phyloP scores from a whole-genome alignment of 2,329 filamentous ascomycete species.

The Trematosphaeria pertusa region DNA sequence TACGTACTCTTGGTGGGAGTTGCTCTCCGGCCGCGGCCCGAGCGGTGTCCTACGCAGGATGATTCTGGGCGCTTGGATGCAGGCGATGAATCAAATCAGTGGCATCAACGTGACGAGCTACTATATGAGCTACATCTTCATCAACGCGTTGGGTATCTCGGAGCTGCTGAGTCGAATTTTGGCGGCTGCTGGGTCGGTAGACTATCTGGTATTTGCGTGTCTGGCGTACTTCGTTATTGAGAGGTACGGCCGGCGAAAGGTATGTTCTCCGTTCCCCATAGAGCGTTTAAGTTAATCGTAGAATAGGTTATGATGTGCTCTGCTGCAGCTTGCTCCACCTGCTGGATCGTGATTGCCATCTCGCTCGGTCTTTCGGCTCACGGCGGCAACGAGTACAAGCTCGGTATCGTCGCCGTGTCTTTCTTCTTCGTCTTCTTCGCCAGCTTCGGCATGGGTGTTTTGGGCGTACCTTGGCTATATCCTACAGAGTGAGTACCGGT shows the following conservation, averaged over 20 bases:
- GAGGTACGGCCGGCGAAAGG: conserved; percentile 54
- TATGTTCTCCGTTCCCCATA: conserved; percentile 1
- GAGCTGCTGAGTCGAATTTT: conserved; percentile 43
- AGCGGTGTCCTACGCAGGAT: conserved; percentile 52
- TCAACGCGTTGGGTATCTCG: conserved; percentile 48
- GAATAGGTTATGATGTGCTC: conserved; percentile 55
- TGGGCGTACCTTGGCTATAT: conserved; percentile 46
- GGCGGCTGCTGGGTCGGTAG: conserved; percentile 55
- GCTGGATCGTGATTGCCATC: conserved; percentile 58
- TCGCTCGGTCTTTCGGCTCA: conserved; percentile 50
- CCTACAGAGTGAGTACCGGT: conserved; percentile 32
- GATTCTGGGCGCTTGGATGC: conserved; percentile 55
- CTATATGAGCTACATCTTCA: conserved; percentile 52
- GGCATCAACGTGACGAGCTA: conserved; percentile 45
- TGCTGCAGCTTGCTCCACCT: conserved; percentile 57
- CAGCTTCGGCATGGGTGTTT: conserved; percentile 44
- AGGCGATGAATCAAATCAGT: conserved; percentile 54
- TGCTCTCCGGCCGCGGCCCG: conserved; percentile 51
- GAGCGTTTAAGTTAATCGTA: conserved; percentile 4
- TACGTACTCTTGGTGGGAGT: conserved; percentile 54
- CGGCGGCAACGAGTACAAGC: conserved; percentile 52
- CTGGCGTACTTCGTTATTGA: conserved; percentile 57
- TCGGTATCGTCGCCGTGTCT: conserved; percentile 57
- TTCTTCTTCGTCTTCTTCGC: conserved; percentile 50
- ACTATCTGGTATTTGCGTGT: conserved; percentile 55